Conservation (phyloP, 202 grass and related monocot species). For the Tripidium arundinaceum region DNA sequence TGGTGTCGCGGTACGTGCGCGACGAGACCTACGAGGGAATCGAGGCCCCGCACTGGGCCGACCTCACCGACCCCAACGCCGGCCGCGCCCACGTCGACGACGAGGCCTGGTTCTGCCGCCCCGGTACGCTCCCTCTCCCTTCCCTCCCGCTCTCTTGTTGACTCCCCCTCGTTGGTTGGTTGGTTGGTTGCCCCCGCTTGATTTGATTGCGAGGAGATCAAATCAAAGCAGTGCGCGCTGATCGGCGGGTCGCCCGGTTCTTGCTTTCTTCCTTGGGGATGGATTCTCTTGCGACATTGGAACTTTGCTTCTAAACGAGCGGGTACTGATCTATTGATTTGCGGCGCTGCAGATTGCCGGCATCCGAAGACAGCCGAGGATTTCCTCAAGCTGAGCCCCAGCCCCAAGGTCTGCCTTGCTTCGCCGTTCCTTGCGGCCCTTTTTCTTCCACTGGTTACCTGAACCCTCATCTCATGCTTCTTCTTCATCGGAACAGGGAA, state of each 20-base stretch:
- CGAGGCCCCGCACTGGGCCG: constrained; percentile 72
- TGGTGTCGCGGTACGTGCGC: constrained; percentile 69
- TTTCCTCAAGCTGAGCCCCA: constrained; percentile 53
- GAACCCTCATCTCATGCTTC: background rate
- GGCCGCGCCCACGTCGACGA: constrained; percentile 45
- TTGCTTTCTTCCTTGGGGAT: constrained; percentile 3
- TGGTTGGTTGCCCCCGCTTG: background rate
- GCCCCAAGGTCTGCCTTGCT: constrained; percentile 56
- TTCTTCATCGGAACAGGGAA: constrained; percentile 46
- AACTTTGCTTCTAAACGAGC: background rate
- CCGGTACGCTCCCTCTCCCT: constrained; percentile 36
- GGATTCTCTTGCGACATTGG: background rate
- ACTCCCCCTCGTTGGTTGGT: background rate
- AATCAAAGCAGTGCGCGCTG: background rate
- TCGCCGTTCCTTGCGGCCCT: background rate
- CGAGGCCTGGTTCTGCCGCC: constrained; percentile 86
- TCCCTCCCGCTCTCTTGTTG: background rate
- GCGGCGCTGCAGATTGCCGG: constrained; percentile 59
- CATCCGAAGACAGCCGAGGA: constrained; percentile 75
- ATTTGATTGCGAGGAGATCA: background rate
- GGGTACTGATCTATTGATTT: constrained; percentile 6
- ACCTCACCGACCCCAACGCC: constrained; percentile 54
- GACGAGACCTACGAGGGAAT: constrained; percentile 96
- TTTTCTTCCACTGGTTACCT: constrained; percentile 2
- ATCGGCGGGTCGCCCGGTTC: background rate